Evolutionary conservation across 2,329 filamentous ascomycete species (phyloP), one percentile per base, ranked within the genome.

Genomic region (Scedosporium boydii): DNA sequence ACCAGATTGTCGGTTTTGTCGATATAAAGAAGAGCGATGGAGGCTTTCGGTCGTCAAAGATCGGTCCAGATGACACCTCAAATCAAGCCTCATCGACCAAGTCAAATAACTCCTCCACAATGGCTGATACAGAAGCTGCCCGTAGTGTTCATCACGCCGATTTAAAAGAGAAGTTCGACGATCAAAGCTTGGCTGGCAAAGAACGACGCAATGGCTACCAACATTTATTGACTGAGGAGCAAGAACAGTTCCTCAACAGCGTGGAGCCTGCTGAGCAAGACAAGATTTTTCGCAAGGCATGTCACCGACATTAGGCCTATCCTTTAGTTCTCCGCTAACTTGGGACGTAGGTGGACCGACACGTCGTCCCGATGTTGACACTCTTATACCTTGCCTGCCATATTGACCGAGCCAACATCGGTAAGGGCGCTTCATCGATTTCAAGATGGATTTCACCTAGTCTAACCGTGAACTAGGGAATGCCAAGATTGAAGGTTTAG

Each of bases 401-500:
- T n/a, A 29, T 61, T 23, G 59, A 61, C 26, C 42, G 59, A 14
- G 59, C 59, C 6, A 61, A 61, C 27, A 61, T 61, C 23, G 59
- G 59, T 61, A 18, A 61, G 58, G 23, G 34, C 34, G 3, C 27
- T 42, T 59, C 7, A 34, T 21, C 34, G 1, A 10, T 82, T 77
- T 1, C 83, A 84, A 67, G 89, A 86, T 10, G 6, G 10, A 4
- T 4, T 53, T 23, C 27, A 21, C 23, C 16, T 18, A 41, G 5
- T 14, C 34, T 58, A 58, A 58, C 14, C 12, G 5, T 21, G 55
- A 10, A 16, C 10, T 66, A 26, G 69, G 69, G 63, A 83, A 83
- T 69, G 80, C 82, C 6, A 83, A 82, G 71, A 81, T 84, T 55
- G 72, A 72, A 64, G 70, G 71, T 10, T 64, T 73, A 6, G 68